Evolutionary conservation across 2,329 filamentous ascomycete species (phyloP).

Genomic region (Corynespora cassiicola): DNA sequence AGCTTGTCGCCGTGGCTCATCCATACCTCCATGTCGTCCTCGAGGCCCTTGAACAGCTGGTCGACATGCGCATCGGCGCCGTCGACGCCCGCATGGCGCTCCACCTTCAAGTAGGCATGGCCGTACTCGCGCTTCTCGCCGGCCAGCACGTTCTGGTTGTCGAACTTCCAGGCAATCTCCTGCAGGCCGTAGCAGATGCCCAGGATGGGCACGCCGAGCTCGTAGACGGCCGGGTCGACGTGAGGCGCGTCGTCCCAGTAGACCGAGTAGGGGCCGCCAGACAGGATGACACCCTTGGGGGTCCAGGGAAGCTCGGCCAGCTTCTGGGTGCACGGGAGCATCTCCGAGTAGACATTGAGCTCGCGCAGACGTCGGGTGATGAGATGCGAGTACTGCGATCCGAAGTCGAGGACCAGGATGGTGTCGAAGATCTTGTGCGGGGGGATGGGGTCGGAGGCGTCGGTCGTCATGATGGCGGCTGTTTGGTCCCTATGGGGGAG

Average conservation of each 20-base stretch:
- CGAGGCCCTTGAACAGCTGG: slow-evolving; percentile 77
- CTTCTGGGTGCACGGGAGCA: slow-evolving; percentile 88
- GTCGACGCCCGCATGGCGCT: slow-evolving; percentile 61
- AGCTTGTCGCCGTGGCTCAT: slow-evolving; percentile 95
- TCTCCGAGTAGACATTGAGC: slow-evolving; percentile 83
- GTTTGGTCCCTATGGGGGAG: slow-evolving; percentile 9
- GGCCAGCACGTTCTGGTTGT: slow-evolving; percentile 71
- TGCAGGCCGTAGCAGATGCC: slow-evolving; percentile 71
- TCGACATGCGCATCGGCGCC: slow-evolving; percentile 67
- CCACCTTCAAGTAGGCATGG: slow-evolving; percentile 69
- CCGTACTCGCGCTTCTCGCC: slow-evolving; percentile 76
- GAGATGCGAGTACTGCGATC: slow-evolving; percentile 75
- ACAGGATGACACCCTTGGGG: slow-evolving; percentile 83
- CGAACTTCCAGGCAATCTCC: slow-evolving; percentile 76
- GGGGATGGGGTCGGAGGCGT: slow-evolving; percentile 49
- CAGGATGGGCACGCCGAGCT: slow-evolving; percentile 69
- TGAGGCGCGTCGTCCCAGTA: slow-evolving; percentile 81
- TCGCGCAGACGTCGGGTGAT: slow-evolving; percentile 78
- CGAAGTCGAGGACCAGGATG: slow-evolving; percentile 76
- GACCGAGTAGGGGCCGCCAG: slow-evolving; percentile 77
- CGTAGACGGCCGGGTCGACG: slow-evolving; percentile 82
- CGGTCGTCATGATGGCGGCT: slow-evolving; percentile 43
- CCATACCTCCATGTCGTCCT: slow-evolving; percentile 74
- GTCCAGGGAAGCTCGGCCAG: slow-evolving; percentile 76
- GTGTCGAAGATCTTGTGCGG: slow-evolving; percentile 66